phyloP scores from a whole-genome alignment of 805 yeast species.

The Hanseniaspora nectarophila region DNA sequence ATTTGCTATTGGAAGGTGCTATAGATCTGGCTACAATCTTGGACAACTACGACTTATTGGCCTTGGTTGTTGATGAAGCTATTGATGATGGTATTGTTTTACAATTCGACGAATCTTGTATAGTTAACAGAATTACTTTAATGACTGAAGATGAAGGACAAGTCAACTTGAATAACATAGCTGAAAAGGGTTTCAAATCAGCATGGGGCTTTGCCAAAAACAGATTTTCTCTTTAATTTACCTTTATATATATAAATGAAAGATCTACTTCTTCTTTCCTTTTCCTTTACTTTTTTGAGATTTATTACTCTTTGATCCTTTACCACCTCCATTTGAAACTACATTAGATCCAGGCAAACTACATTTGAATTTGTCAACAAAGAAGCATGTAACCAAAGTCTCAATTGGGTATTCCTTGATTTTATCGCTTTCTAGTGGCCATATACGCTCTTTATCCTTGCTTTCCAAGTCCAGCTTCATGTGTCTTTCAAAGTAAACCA shows the following conservation, averaged over 20 bases:
- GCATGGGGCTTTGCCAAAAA: constrained; percentile 83
- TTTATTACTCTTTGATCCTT: constrained; percentile 21
- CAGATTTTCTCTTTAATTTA: constrained; percentile 43
- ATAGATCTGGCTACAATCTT: constrained; percentile 68
- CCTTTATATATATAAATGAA: background rate
- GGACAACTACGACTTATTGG: constrained; percentile 75
- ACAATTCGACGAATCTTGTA: constrained; percentile 77
- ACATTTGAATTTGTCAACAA: constrained; percentile 61
- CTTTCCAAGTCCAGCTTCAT: constrained; percentile 38
- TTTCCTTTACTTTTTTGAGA: constrained; percentile 22
- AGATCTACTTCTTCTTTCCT: constrained; percentile 6
- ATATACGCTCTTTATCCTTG: constrained; percentile 42
- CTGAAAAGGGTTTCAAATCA: constrained; percentile 66
- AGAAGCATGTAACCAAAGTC: constrained; percentile 55
- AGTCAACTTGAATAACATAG: constrained; percentile 44
- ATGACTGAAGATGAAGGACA: constrained; percentile 63
- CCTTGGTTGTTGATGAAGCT: constrained; percentile 81
- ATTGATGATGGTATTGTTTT: constrained; percentile 87
- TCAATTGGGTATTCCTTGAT: constrained; percentile 46
- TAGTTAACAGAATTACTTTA: constrained; percentile 82
- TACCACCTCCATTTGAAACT: constrained; percentile 18
- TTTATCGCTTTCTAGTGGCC: constrained; percentile 57
- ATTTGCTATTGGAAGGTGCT: constrained; percentile 49
- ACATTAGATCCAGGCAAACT: constrained; percentile 34
- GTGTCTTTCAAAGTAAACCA: constrained; percentile 41